A percentile compares a stretch with the other conserved stretches of the same genome.
phyloP scores from a whole-genome alignment of 441 rosid species.

The Cnidoscolus chayamansa region DNA sequence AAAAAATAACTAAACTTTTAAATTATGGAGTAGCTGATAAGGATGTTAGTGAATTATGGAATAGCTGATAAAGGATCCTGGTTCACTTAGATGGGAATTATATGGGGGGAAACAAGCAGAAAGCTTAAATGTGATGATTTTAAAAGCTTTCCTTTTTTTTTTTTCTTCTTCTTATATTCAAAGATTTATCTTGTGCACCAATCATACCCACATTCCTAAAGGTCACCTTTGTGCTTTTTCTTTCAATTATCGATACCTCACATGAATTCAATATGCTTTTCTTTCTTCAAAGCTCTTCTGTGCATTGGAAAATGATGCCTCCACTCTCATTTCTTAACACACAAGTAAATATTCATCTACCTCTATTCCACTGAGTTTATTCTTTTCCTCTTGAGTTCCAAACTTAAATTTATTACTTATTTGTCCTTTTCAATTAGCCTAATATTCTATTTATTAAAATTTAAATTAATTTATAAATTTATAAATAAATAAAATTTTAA shows the following conservation, averaged over 20 bases:
- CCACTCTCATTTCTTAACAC: background rate
- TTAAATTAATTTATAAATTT: too few relatives aligned
- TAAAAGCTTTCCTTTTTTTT: background rate
- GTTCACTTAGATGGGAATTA: background rate
- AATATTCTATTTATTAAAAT: too few relatives aligned
- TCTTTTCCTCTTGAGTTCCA: background rate
- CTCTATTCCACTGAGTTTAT: background rate
- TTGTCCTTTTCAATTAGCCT: too few relatives aligned
- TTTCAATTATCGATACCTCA: background rate
- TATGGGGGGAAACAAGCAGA: background rate
- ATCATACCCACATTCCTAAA: slow-evolving; percentile 25
- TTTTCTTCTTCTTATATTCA: background rate
- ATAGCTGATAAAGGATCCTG: too few relatives aligned
- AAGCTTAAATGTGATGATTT: background rate
- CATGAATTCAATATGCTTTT: slow-evolving; percentile 30
- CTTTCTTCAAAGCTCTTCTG: slow-evolving; percentile 13
- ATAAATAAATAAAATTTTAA: too few relatives aligned
- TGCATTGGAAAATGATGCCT: too few relatives aligned
- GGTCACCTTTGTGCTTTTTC: slow-evolving; percentile 26
- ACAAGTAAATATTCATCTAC: background rate
- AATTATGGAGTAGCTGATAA: too few relatives aligned
- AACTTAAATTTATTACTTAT: too few relatives aligned
- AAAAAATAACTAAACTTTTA: too few relatives aligned
- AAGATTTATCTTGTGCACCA: slow-evolving; percentile 26
- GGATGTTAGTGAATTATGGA: too few relatives aligned